phyloP scores from a whole-genome alignment of 805 yeast species.

The Yarrowia sp. region DNA sequence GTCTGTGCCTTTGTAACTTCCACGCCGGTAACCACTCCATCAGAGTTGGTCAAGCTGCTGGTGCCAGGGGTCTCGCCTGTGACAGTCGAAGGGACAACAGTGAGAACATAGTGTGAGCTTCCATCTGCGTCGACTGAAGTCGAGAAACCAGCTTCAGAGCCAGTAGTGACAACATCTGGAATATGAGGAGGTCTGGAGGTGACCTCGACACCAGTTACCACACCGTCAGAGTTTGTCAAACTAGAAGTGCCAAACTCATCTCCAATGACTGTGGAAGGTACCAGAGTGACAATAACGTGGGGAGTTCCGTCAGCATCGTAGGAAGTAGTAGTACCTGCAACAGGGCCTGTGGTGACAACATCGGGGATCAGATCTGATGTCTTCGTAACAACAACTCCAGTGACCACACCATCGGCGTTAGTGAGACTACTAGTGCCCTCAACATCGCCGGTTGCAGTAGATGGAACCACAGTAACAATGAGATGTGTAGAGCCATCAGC shows the following conservation, averaged over 20 bases:
- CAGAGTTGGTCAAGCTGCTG: neutral
- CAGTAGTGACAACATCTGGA: neutral
- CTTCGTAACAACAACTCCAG: too few relatives aligned
- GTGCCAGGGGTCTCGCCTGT: neutral
- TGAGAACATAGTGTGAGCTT: neutral
- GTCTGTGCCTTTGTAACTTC: neutral
- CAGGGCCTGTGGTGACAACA: too few relatives aligned
- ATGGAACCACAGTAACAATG: neutral
- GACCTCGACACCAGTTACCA: neutral
- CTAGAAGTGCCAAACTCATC: neutral
- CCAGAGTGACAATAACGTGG: too few relatives aligned
- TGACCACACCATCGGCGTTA: too few relatives aligned
- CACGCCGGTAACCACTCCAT: neutral
- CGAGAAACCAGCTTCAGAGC: neutral
- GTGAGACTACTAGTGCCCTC: too few relatives aligned
- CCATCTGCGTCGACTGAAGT: neutral
- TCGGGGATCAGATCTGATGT: too few relatives aligned
- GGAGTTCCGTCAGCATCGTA: too few relatives aligned
- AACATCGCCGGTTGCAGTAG: too few relatives aligned
- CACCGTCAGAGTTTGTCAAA: neutral
- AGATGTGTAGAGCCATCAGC: neutral
- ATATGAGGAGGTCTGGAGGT: neutral
- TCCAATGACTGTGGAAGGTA: neutral
- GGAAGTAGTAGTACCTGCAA: too few relatives aligned
- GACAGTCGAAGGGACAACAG: neutral